Conservation (phyloP, 768 basidiomycete species). For the Boletales sp. region DNA sequence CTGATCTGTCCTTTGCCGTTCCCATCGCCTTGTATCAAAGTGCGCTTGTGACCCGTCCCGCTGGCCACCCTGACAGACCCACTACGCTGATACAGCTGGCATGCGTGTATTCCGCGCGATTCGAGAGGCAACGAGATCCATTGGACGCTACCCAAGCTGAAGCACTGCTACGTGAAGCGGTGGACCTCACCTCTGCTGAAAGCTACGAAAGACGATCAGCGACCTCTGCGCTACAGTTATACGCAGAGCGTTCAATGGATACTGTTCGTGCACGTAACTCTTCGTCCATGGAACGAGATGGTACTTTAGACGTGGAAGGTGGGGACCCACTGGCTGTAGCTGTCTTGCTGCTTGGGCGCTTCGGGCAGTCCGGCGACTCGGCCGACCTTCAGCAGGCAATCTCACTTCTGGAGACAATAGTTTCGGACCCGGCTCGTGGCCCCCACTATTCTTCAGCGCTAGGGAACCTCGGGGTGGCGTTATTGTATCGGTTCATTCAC, state of each 20-base stretch:
- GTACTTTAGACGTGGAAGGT: too few relatives aligned
- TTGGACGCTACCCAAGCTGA: not conserved
- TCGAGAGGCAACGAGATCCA: not conserved
- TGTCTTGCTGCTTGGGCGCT: not conserved
- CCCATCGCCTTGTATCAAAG: not conserved
- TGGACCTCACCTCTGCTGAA: not conserved
- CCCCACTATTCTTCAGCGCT: not conserved
- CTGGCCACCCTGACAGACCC: conserved; percentile 3
- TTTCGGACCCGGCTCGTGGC: not conserved
- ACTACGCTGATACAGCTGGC: not conserved
- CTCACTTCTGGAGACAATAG: not conserved
- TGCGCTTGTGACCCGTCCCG: not conserved
- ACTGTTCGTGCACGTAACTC: too few relatives aligned
- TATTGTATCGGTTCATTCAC: not conserved
- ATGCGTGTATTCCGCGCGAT: not conserved
- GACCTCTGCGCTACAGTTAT: not conserved
- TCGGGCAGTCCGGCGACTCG: not conserved
- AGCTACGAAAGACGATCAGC: not conserved
- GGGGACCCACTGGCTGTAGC: not conserved
- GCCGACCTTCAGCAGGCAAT: not conserved
- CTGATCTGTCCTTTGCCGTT: too few relatives aligned
- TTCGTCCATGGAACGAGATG: too few relatives aligned
- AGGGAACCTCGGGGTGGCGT: not conserved
- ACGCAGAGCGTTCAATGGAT: not conserved
- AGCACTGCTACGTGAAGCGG: not conserved